Evolutionary conservation across 768 basidiomycete species (phyloP), one percentile per base, ranked within the genome.

Genomic region (Cubamyces sp.): DNA sequence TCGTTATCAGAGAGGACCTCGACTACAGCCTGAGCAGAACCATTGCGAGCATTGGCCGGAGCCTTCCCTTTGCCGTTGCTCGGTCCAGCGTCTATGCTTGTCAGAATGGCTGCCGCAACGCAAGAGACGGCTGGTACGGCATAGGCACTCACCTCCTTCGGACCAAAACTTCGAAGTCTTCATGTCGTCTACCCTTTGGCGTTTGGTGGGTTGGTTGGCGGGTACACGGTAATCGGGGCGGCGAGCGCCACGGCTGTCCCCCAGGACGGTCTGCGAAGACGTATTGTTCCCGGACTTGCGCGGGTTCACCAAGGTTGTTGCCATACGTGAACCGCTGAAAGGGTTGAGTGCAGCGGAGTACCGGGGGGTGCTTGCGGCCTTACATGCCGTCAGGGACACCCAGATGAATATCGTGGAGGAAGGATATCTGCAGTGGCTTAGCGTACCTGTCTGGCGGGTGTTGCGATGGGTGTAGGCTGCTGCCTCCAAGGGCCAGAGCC

Each of bases 51-150:
- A 14, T 50, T 28, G 25, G 11, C 49, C 4, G 18, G 19, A 8
- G 26, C 49, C 52, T 58, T 49, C 15, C 57, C 62, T 16, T 39
- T 55, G 7, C 30, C 43, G 41, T 60, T 47, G 23, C 58, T 45
- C 8, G 37, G 45, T 14, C 49, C 54, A 2, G 41, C 47, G 16
- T 48, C 48, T 59, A 49, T n/a, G 57, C 7, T 14, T 16, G 21
- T 25, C 48, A 48, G 37, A 40, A 50, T 21, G 18, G 34, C 46
- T 16, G 45, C 54, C 37, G 46, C 40, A n/a, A 25, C 7, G 9
- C n/a, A 34, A 40, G n/a, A 37, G 48, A 50, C 12, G 23, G 21
- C 9, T 12, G 25, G 21, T 11, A 41, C n/a, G 49, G 21, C 49
- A 16, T 30, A 30, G n/a, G 12, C 16, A 51, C 61, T 56, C 49